Percentiles rank a stretch among this genome's conserved stretches.
Evolutionary conservation across 331 rosid species (phyloP).

Genomic region (Acacia concinna): DNA sequence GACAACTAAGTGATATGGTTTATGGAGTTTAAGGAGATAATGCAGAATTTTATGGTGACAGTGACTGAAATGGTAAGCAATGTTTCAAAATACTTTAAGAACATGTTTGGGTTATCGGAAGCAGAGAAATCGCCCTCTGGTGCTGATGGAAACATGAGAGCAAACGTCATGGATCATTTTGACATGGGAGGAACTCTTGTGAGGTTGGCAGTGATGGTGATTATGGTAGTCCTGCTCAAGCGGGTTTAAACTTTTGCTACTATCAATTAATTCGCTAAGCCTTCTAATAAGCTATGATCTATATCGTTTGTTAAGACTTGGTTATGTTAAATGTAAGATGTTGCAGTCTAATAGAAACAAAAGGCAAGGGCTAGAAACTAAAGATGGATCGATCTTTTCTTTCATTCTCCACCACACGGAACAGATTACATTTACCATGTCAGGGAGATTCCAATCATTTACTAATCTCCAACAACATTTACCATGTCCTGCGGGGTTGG

Average conservation of each 20-base stretch:
- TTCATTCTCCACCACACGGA: background rate
- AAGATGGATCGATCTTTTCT: background rate
- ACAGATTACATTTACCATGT: background rate
- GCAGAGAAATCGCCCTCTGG: slow-evolving; percentile 25
- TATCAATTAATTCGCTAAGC: slow-evolving; percentile 10
- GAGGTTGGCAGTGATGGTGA: slow-evolving; percentile 58
- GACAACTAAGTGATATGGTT: background rate
- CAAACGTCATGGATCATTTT: background rate
- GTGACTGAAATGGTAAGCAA: slow-evolving; percentile 42
- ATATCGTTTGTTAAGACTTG: background rate
- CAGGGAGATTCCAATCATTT: background rate
- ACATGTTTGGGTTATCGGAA: slow-evolving; percentile 44
- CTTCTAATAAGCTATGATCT: background rate
- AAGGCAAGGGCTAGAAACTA: background rate
- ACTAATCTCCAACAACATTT: background rate
- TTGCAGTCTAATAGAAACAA: background rate
- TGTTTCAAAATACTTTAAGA: slow-evolving; percentile 43
- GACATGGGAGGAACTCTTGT: slow-evolving; percentile 40
- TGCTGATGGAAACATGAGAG: slow-evolving; percentile 21
- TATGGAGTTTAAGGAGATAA: background rate
- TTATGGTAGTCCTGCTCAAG: slow-evolving; percentile 52
- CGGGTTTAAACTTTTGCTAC: slow-evolving; percentile 37
- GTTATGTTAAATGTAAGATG: background rate
- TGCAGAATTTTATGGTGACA: slow-evolving; percentile 37
- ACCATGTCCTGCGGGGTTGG: too few relatives aligned